A percentile compares a stretch with the other conserved stretches of the same genome.
Conservation (phyloP, 139 green algal species). For the Astrephomene gubernaculifera region DNA sequence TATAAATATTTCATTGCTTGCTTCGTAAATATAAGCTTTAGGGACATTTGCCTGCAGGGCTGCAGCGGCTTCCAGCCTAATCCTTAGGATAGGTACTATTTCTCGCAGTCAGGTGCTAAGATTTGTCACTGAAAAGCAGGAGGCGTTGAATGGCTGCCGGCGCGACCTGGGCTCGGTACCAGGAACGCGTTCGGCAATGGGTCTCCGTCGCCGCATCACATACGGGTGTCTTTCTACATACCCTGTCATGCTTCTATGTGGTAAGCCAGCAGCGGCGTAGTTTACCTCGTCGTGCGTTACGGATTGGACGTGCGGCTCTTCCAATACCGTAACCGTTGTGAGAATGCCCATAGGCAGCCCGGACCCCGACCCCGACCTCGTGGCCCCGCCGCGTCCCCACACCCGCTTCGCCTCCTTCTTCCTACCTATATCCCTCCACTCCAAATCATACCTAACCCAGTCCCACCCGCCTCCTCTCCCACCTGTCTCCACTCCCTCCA, state of each 20-base stretch:
- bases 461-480: not conserved
- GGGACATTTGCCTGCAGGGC: no score
- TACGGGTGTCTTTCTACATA: slow-evolving; percentile 26
- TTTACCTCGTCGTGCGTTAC: not conserved
- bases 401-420: not conserved
- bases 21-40: no score
- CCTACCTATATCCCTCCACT: not conserved
- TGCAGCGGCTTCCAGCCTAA: no score
- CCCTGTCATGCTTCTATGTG: slow-evolving; percentile 50
- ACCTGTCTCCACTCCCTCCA: not conserved
- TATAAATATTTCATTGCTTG: no score
- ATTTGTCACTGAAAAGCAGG: no score
- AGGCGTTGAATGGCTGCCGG: slow-evolving; percentile 14
- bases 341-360: not conserved
- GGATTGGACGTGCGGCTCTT: not conserved
- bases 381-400: not conserved
- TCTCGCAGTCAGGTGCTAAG: no score
- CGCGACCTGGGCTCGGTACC: not conserved
- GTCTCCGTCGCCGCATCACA: not conserved
- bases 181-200: not conserved
- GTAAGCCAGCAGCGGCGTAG: not conserved
- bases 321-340: not conserved
- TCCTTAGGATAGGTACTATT: no score
- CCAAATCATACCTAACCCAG: not conserved
- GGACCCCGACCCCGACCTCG: not conserved